phyloP scores from a whole-genome alignment of 306 rosid species.

The Acacia melanoxylon region DNA sequence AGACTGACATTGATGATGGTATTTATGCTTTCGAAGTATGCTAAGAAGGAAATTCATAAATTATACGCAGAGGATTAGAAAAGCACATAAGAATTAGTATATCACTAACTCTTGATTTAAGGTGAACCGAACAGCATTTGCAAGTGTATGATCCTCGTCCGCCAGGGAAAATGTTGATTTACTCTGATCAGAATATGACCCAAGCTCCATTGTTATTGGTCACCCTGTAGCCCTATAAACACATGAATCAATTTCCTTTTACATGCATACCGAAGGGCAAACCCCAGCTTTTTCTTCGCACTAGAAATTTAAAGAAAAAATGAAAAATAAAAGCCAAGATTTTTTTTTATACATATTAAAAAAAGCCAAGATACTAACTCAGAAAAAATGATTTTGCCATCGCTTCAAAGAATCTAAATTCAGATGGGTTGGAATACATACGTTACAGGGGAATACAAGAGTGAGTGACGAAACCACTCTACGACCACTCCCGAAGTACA shows the following conservation, averaged over 20 bases:
- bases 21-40: not conserved
- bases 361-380: not conserved
- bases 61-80: not conserved
- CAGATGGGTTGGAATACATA: too few relatives aligned
- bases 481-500: too few relatives aligned
- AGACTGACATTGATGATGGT: not conserved
- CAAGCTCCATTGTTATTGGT: slow-evolving; percentile 54
- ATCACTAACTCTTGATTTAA: slow-evolving; percentile 74
- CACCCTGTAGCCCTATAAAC: slow-evolving; percentile 9
- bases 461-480: too few relatives aligned
- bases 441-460: too few relatives aligned
- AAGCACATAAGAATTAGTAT: not conserved
- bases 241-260: not conserved
- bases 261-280: not conserved
- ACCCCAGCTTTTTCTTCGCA: not conserved
- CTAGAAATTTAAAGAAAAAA: not conserved
- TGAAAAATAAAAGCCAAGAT: not conserved
- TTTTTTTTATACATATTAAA: too few relatives aligned
- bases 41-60: not conserved
- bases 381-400: not conserved
- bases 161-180: slow-evolving; percentile 66
- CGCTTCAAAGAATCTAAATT: not conserved
- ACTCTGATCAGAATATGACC: slow-evolving; percentile 54
- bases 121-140: slow-evolving; percentile 66
- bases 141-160: slow-evolving; percentile 81